Percentiles rank a stretch among this genome's conserved stretches.
Conservation (phyloP, 495 filamentous ascomycete genomes). For the Xylaria bambusicola region DNA sequence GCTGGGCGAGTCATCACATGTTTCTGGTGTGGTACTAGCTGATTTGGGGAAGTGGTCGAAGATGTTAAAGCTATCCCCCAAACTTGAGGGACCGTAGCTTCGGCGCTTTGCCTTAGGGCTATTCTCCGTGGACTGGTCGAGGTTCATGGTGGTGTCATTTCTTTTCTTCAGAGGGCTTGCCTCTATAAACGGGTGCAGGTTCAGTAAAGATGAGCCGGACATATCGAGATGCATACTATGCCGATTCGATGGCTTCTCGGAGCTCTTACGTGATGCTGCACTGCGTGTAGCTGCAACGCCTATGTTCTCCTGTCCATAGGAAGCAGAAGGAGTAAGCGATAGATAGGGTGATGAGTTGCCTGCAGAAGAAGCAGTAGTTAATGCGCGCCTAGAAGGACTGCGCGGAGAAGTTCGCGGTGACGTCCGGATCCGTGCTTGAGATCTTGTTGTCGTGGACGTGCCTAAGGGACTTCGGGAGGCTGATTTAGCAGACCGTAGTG, state of each 20-base stretch:
- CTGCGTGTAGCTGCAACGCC: conserved; percentile 38
- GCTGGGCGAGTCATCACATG: conserved; percentile 46
- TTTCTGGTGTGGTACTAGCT: conserved; percentile 36
- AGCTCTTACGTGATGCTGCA: conserved; percentile 43
- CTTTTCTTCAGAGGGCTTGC: conserved; percentile 90
- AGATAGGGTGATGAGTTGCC: conserved; percentile 64
- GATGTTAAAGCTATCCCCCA: conserved; percentile 66
- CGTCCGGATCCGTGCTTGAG: conserved; percentile 13
- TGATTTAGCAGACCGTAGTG: conserved; percentile 52
- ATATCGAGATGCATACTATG: conserved; percentile 52
- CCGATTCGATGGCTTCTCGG: conserved; percentile 44
- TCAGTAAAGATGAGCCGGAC: conserved; percentile 49
- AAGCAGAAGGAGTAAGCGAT: conserved; percentile 35
- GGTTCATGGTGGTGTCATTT: conserved; percentile 84
- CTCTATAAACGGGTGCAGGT: conserved; percentile 49
- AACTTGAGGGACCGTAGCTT: conserved; percentile 67
- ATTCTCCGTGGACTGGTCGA: conserved; percentile 73
- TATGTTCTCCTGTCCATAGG: conserved; percentile 60
- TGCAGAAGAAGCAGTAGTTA: conserved; percentile 68
- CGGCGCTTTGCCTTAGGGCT: conserved; percentile 86
- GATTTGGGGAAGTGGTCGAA: conserved; percentile 59
- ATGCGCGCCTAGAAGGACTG: conserved; percentile 73
- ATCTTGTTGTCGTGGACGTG: conserved; percentile 37
- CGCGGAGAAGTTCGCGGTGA: conserved; percentile 61
- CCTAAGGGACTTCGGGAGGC: conserved; percentile 35